Conservation (phyloP, 345 rosid species). For the Cardamine chenopodiifolia region DNA sequence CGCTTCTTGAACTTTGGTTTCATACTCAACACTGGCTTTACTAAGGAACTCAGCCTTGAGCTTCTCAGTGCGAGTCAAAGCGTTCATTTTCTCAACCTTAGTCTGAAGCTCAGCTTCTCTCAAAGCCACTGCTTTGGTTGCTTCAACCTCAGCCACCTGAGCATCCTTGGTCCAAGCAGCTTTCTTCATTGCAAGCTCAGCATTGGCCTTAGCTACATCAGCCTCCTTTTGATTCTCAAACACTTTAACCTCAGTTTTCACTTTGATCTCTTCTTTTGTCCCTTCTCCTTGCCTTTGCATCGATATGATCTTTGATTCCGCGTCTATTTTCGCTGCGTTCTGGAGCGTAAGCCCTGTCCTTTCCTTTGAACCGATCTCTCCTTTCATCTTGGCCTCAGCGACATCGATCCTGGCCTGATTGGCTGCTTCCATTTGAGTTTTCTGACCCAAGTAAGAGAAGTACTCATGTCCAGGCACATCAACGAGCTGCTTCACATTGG, state of each 20-base stretch:
- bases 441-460: slow-evolving; percentile 80
- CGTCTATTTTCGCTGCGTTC: slow-evolving; percentile 76
- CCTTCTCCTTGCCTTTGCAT: slow-evolving; percentile 63
- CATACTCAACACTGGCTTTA: slow-evolving; percentile 80
- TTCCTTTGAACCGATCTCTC: slow-evolving; percentile 69
- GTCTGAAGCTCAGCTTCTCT: slow-evolving; percentile 77
- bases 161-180: slow-evolving; percentile 67
- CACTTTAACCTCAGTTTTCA: slow-evolving; percentile 62
- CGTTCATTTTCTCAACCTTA: slow-evolving; percentile 78
- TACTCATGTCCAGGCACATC: slow-evolving; percentile 85
- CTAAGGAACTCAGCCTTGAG: slow-evolving; percentile 79
- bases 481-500: slow-evolving; percentile 79
- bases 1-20: slow-evolving; percentile 76
- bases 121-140: slow-evolving; percentile 63
- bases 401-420: slow-evolving; percentile 79
- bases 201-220: slow-evolving; percentile 71
- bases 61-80: slow-evolving; percentile 63
- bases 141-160: slow-evolving; percentile 77
- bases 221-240: slow-evolving; percentile 77
- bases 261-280: slow-evolving; percentile 67
- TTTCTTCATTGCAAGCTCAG: slow-evolving; percentile 68
- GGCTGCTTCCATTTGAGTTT: slow-evolving; percentile 87
- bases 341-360: slow-evolving; percentile 66
- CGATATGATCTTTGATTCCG: slow-evolving; percentile 69
- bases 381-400: slow-evolving; percentile 78